A percentile compares a stretch with the other conserved stretches of the same genome.
phyloP scores from a whole-genome alignment of 2,329 filamentous ascomycete species.

The Penicillium crustosum region DNA sequence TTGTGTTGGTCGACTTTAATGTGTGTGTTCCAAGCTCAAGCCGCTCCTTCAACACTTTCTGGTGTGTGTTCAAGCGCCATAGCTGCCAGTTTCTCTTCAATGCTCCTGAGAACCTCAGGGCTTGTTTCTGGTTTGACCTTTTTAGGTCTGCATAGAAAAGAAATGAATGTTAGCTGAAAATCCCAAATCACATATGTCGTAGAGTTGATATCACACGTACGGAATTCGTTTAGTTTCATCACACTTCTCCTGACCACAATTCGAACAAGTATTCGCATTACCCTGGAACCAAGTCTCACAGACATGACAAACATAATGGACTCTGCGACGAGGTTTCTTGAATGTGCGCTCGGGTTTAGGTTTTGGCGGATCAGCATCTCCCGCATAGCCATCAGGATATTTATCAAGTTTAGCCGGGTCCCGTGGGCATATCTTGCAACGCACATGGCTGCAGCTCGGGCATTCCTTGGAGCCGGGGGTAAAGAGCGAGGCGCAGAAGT shows the following conservation, averaged over 20 bases:
- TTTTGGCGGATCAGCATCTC: constrained; percentile 43
- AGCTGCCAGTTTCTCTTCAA: constrained; percentile 41
- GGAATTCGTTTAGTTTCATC: constrained; percentile 43
- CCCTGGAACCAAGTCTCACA: constrained; percentile 38
- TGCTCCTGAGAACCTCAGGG: constrained; percentile 38
- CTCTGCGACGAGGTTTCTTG: constrained; percentile 38
- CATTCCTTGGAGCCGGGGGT: constrained; percentile 62
- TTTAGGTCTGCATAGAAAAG: constrained; percentile 35
- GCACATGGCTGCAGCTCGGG: constrained; percentile 65
- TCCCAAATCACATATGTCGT: not conserved
- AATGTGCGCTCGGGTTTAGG: constrained; percentile 36
- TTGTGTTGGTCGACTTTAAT: not conserved
- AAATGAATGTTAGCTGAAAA: constrained; percentile 10
- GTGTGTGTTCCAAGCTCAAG: not conserved
- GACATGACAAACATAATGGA: constrained; percentile 45
- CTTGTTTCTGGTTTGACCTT: constrained; percentile 42
- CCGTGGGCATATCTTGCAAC: constrained; percentile 78
- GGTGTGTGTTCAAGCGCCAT: constrained; percentile 8
- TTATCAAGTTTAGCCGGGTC: constrained; percentile 59
- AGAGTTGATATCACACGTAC: constrained; percentile 31
- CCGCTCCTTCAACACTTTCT: not conserved
- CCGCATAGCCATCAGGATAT: constrained; percentile 48
- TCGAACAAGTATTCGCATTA: constrained; percentile 35
- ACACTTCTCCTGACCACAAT: constrained; percentile 45
- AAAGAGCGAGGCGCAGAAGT: constrained; percentile 69